These are phyloP conservation scores for Stachybotrys echinatus DNA, from an alignment of 2,329 filamentous ascomycete species.

Conservation along the genomic window DNA sequence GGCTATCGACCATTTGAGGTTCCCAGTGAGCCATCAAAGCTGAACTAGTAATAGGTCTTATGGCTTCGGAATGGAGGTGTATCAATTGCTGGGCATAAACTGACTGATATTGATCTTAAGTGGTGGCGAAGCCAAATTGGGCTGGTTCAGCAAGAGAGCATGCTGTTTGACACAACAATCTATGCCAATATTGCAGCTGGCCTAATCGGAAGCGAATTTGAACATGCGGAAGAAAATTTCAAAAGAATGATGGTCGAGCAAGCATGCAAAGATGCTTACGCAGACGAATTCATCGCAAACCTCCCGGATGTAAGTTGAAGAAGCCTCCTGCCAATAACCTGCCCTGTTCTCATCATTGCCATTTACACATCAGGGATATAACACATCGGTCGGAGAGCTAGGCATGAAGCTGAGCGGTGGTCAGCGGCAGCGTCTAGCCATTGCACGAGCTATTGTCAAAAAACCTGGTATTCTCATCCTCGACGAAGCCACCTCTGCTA, in stretches of 20 bases:
- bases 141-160: neutral
- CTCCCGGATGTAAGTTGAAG: neutral
- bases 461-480: slow-evolving; percentile 48
- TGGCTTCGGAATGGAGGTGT: neutral
- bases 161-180: neutral
- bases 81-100: neutral
- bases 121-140: neutral
- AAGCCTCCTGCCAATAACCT: neutral
- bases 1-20: no score
- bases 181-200: slow-evolving; percentile 15
- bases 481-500: slow-evolving; percentile 57
- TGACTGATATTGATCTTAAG: neutral
- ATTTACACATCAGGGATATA: neutral
- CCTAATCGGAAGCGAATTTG: slow-evolving; percentile 26
- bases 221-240: slow-evolving; percentile 26
- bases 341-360: neutral
- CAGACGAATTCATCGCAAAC: neutral
- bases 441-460: slow-evolving; percentile 33
- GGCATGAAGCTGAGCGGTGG: slow-evolving; percentile 57
- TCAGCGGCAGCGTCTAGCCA: slow-evolving; percentile 57
- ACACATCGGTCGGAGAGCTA: slow-evolving; percentile 44
- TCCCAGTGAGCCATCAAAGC: neutral
- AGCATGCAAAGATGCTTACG: neutral
- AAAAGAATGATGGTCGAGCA: neutral
- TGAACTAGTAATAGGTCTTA: neutral